Evolutionary conservation across 108 stramenopile species (phyloP), one percentile per base, ranked within the genome.

Genomic region (Cyclotella baltica): DNA sequence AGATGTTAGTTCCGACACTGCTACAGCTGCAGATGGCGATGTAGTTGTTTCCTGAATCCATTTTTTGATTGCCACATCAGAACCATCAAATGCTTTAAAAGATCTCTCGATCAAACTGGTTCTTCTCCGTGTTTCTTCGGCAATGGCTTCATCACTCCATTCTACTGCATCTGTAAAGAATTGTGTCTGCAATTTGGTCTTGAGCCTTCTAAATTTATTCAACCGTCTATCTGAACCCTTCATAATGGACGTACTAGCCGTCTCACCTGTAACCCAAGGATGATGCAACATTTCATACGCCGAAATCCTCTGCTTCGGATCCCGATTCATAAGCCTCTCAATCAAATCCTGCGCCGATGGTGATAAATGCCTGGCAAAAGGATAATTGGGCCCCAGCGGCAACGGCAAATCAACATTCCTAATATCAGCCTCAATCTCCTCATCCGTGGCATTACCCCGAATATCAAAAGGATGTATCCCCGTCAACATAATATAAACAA

Each of bases 401-500:
- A 83, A 68, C 3, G 89, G 85, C 38, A 62, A 29, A 34, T 87
- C 76, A 30, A 29, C 29, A 70, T 74, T 62, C 48, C 80, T 70
- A 55, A 94, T 87, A 19, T 71, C 73, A 10, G 68, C 47, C 70
- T 92, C 90, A 59, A 93, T 87, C 72, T 91, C 89, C 18, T 90
- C 89, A 57, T 93, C 91, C 4, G 89, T 87, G 19, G 90, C 81
- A 33, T 70, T 80, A 25, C 94, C 96, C n/a, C 73, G 64, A 33
- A 93, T 68, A 82, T 97, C 96, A 64, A 92, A 97, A 0, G 96
- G 96, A 72, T 97, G 96, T 11, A 91, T 76, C 36, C 94, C 96
- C 15, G 91, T 90, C n/a, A 97, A 83, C 94, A 97, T 93, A 67
- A 97, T 95, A 63, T 95, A 97, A 16, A 97, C 75, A 73, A 97